Evolutionary conservation across 345 rosid species (phyloP).

Genomic region (Corchorus capsularis): DNA sequence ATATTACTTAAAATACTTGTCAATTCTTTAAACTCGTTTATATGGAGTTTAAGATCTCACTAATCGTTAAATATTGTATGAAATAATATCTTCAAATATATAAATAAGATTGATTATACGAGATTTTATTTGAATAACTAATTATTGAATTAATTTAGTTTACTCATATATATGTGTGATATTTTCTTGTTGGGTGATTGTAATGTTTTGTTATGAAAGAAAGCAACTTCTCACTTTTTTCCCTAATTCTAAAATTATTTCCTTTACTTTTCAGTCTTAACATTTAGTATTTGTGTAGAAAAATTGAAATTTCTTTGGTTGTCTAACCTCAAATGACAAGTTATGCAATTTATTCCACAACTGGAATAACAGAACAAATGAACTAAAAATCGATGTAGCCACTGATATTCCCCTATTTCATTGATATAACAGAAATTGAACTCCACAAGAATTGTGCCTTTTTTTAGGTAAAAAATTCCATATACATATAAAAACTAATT

Average conservation of each 20-base stretch:
- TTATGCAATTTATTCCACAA: not conserved
- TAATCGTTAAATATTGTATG: too few species aligned
- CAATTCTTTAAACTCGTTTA: too few species aligned
- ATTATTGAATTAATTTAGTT: too few species aligned
- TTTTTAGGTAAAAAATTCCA: not conserved
- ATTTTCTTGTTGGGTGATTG: not conserved
- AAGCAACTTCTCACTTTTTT: not conserved
- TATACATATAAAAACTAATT: not conserved
- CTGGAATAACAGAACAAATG: not conserved
- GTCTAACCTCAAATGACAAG: not conserved
- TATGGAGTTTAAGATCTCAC: too few species aligned
- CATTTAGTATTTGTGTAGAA: not conserved
- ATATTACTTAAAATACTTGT: too few species aligned
- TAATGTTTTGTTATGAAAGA: not conserved
- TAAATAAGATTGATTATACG: too few species aligned
- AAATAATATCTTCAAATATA: too few species aligned
- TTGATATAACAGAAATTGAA: not conserved
- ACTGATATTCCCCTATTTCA: not conserved
- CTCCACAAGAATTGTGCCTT: not conserved
- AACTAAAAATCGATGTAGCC: not conserved
- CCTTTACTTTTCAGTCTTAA: not conserved
- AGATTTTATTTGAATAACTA: too few species aligned
- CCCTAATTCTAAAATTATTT: not conserved
- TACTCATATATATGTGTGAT: not conserved
- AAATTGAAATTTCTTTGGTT: not conserved